phyloP scores from a whole-genome alignment of 176 grass and related monocot genomes.

The Cenchrus purpureus region DNA sequence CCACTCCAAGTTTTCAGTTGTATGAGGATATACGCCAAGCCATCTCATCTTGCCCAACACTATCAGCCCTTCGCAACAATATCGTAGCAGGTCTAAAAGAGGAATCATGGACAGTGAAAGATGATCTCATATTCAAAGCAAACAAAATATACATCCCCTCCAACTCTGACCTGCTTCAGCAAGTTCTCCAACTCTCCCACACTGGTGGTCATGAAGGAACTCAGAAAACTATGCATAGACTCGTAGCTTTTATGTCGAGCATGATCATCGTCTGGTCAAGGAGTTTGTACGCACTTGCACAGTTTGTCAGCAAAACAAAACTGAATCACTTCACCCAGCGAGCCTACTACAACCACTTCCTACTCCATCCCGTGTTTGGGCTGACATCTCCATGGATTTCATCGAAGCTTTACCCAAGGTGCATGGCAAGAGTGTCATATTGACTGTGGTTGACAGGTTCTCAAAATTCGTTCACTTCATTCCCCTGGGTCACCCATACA shows the following conservation, averaged over 20 bases:
- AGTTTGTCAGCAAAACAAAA: not conserved
- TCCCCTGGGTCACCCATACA: not conserved
- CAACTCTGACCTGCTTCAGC: too few relatives aligned
- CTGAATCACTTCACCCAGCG: not conserved
- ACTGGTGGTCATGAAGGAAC: too few relatives aligned
- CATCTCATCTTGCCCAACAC: too few relatives aligned
- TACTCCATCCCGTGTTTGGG: not conserved
- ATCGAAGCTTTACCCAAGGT: not conserved
- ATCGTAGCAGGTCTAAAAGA: too few relatives aligned
- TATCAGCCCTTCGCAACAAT: too few relatives aligned
- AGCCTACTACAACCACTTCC: not conserved
- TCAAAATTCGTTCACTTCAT: not conserved
- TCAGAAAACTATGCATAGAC: not conserved
- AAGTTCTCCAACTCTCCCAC: too few relatives aligned
- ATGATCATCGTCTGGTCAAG: not conserved
- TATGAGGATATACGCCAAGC: too few relatives aligned
- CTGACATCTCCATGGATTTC: not conserved
- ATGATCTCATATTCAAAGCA: too few relatives aligned
- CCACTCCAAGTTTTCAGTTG: not conserved
- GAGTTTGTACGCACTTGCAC: not conserved
- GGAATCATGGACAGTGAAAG: too few relatives aligned
- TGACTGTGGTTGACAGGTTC: not conserved
- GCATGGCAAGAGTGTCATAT: not conserved
- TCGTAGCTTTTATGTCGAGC: not conserved
- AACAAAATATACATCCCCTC: too few relatives aligned